These are phyloP conservation scores for Cystobasidium tubakii DNA, from an alignment of 768 basidiomycete genomes.

Conservation along the genomic window DNA sequence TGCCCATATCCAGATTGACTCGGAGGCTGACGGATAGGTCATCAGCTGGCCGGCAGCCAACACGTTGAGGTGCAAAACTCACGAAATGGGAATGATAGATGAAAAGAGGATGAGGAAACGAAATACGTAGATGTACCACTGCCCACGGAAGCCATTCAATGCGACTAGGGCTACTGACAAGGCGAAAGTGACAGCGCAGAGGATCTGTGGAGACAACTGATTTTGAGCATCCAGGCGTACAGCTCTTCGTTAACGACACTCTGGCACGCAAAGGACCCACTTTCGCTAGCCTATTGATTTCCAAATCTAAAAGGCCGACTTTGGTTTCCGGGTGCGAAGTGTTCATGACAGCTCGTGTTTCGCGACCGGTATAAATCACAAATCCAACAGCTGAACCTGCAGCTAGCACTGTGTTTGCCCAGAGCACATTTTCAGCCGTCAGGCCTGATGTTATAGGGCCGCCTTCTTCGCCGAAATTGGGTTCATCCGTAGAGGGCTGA, in stretches of 20 bases:
- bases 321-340: conserved; percentile 96
- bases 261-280: conserved; percentile 54
- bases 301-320: conserved; percentile 79
- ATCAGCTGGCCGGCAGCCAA: background rate
- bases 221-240: too few species aligned
- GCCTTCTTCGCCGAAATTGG: conserved; percentile 37
- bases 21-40: conserved; percentile 61
- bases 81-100: conserved; percentile 99
- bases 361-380: conserved; percentile 86
- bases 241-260: too few species aligned
- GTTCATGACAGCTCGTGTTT: conserved; percentile 97
- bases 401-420: conserved; percentile 95
- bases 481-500: conserved; percentile 47
- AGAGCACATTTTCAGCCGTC: conserved; percentile 91
- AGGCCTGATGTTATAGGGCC: conserved; percentile 63
- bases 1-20: conserved; percentile 99
- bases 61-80: conserved; percentile 44
- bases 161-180: conserved; percentile 88
- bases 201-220: conserved; percentile 74
- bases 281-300: conserved; percentile 93
- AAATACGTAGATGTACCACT: conserved; percentile 93
- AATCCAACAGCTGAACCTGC: conserved; percentile 89
- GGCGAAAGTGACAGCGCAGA: conserved; percentile 87
- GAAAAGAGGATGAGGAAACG: conserved; percentile 96
- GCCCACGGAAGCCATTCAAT: conserved; percentile 87